phyloP scores from a whole-genome alignment of 768 basidiomycete species.

The Baorangia bicolor region DNA sequence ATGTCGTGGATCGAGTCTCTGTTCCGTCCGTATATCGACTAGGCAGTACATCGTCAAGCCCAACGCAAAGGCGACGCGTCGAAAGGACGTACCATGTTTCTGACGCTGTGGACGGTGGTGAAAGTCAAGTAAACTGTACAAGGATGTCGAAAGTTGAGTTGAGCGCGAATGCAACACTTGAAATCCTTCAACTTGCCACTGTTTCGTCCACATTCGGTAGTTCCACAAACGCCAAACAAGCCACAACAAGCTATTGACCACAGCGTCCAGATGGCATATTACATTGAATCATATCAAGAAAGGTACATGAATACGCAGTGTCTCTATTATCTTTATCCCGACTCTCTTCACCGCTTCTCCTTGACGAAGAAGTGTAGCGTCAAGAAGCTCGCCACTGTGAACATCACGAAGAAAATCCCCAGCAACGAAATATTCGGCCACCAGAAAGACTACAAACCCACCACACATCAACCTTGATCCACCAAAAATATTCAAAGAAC shows the following conservation, averaged over 20 bases:
- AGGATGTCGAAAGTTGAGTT: slow-evolving; percentile 3
- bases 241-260: slow-evolving; percentile 8
- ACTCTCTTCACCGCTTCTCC: slow-evolving; percentile 48
- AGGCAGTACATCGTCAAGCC: slow-evolving; percentile 1
- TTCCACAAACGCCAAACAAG: slow-evolving; percentile 25
- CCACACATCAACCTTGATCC: slow-evolving; percentile 5
- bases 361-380: slow-evolving; percentile 87
- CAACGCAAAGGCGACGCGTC: slow-evolving; percentile 8
- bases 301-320: not conserved
- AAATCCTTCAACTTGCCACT: not conserved
- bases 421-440: slow-evolving; percentile 93
- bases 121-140: slow-evolving; percentile 5
- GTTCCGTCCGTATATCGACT: slow-evolving; percentile 52
- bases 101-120: slow-evolving; percentile 3
- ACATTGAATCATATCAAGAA: not conserved
- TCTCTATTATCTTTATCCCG: slow-evolving; percentile 1
- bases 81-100: slow-evolving; percentile 24
- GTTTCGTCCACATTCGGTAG: not conserved
- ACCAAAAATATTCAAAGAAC: slow-evolving; percentile 8
- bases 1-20: slow-evolving; percentile 72
- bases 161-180: slow-evolving; percentile 5
- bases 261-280: not conserved
- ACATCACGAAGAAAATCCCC: slow-evolving; percentile 80
- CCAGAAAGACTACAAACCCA: slow-evolving; percentile 81
- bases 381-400: slow-evolving; percentile 75